These are phyloP conservation scores for Achlya hypogyna DNA, from an alignment of 352 stramenopile genomes.

Conservation along the genomic window DNA sequence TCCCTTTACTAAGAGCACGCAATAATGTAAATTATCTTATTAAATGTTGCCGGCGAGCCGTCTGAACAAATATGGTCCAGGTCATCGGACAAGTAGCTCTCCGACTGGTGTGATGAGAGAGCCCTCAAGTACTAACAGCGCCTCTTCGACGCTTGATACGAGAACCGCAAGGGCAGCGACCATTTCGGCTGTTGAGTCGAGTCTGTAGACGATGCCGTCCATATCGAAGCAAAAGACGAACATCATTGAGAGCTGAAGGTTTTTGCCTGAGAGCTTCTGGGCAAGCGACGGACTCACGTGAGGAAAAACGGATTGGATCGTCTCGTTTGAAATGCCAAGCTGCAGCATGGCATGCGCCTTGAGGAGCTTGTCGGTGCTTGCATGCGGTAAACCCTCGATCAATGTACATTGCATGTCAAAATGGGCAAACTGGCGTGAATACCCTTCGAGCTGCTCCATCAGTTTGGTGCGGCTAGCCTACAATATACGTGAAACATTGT, in stretches of 20 bases:
- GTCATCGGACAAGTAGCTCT: neutral
- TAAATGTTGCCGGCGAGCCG: neutral
- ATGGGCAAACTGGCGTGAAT: constrained; percentile 42
- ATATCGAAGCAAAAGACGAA: constrained; percentile 17
- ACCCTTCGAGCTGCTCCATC: constrained; percentile 52
- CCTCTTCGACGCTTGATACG: constrained; percentile 42
- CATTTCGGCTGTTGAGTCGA: neutral
- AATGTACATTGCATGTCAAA: constrained; percentile 31
- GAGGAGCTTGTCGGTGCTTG: constrained; percentile 38
- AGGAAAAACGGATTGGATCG: constrained; percentile 58
- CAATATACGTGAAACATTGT: neutral
- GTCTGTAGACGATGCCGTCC: neutral
- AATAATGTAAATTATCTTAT: too few species aligned
- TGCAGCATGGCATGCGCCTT: constrained; percentile 33
- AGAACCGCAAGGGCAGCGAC: constrained; percentile 6
- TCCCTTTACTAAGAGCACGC: too few species aligned
- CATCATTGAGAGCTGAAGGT: neutral
- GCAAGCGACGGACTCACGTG: constrained; percentile 48
- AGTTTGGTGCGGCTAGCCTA: constrained; percentile 22
- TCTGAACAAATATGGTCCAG: neutral
- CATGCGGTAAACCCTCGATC: constrained; percentile 33
- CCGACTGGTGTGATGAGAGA: constrained; percentile 41
- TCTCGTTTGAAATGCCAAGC: constrained; percentile 40
- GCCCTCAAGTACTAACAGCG: constrained; percentile 36
- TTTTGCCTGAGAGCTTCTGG: constrained; percentile 34